phyloP scores from a whole-genome alignment of 1,139 yeast species.

The Magnusiomyces sp. region DNA sequence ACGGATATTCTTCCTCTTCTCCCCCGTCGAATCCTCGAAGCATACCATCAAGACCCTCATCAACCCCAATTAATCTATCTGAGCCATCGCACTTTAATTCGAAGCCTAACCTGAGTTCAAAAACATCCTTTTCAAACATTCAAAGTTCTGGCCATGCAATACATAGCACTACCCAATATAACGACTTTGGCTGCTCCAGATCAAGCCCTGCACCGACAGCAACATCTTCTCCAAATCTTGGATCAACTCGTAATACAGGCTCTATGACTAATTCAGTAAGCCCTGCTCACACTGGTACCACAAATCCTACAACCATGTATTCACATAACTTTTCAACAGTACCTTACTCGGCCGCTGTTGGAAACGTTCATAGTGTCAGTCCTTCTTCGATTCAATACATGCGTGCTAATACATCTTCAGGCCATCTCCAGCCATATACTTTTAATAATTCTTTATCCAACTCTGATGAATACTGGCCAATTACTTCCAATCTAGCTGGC shows the following conservation, averaged over 20 bases:
- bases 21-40: neutral
- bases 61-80: neutral
- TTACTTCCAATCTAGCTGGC: neutral
- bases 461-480: constrained; percentile 3
- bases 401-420: constrained; percentile 3
- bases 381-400: neutral
- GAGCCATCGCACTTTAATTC: neutral
- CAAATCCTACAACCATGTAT: no score
- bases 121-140: neutral
- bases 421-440: constrained; percentile 4
- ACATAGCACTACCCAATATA: neutral
- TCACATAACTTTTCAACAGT: no score
- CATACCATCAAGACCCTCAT: neutral
- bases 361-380: no score
- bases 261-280: no score
- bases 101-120: neutral
- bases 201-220: neutral
- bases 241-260: neutral
- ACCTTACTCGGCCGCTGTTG: no score
- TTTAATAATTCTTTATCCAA: neutral
- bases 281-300: no score
- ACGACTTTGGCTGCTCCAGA: constrained; percentile 1
- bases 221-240: neutral
- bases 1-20: neutral
- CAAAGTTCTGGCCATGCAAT: neutral